Conservation (phyloP, 345 rosid species). For the Populus nigra region DNA sequence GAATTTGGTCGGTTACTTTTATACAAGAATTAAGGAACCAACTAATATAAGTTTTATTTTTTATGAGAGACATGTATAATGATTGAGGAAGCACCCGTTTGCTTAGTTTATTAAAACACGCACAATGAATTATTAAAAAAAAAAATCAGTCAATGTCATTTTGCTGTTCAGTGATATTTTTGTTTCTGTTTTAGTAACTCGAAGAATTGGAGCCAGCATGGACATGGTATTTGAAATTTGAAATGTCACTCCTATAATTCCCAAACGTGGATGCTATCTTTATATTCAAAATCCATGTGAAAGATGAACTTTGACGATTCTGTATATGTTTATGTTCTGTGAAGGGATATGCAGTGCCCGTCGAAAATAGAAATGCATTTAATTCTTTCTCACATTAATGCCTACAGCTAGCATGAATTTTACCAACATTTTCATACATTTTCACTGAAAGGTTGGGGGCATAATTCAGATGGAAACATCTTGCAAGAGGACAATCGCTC, state of each 20-base stretch:
- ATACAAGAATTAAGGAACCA: too few relatives aligned
- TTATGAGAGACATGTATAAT: too few relatives aligned
- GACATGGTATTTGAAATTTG: neutral
- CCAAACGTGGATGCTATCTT: neutral
- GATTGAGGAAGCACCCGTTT: too few relatives aligned
- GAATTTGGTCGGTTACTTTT: neutral
- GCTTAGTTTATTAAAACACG: too few relatives aligned
- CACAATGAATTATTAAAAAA: too few relatives aligned
- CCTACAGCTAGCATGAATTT: neutral
- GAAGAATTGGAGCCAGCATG: neutral
- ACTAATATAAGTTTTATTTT: too few relatives aligned
- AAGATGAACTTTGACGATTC: neutral
- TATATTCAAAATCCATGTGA: neutral
- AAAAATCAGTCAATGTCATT: too few relatives aligned
- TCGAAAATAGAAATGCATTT: neutral
- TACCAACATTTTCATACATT: constrained; percentile 22
- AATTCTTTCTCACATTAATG: neutral
- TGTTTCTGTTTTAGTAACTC: neutral
- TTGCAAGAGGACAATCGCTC: constrained; percentile 31
- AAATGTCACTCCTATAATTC: neutral
- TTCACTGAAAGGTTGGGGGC: constrained; percentile 25
- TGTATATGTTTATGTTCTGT: neutral
- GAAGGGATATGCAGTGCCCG: neutral
- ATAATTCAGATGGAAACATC: constrained; percentile 31
- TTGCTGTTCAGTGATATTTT: too few relatives aligned